phyloP scores from a whole-genome alignment of 495 filamentous ascomycete species.

The Aspergillus bertholletiae region DNA sequence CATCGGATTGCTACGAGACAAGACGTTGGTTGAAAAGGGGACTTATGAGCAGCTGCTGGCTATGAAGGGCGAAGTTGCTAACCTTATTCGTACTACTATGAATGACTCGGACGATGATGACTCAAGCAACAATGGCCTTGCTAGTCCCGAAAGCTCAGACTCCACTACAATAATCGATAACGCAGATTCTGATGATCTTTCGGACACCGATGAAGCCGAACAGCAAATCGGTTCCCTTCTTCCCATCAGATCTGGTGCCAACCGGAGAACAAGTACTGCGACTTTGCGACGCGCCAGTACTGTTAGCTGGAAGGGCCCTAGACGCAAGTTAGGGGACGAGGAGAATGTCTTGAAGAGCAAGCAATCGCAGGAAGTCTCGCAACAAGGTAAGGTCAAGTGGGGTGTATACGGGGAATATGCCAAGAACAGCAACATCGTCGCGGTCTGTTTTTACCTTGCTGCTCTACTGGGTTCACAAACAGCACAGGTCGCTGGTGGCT shows the following conservation, averaged over 20 bases:
- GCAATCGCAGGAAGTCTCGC: constrained; percentile 78
- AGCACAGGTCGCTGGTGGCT: constrained; percentile 72
- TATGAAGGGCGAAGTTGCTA: constrained; percentile 87
- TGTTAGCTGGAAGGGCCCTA: constrained; percentile 81
- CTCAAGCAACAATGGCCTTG: constrained; percentile 46
- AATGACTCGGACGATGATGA: constrained; percentile 62
- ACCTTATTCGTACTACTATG: constrained; percentile 75
- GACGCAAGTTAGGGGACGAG: constrained; percentile 79
- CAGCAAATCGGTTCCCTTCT: constrained; percentile 65
- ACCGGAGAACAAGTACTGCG: constrained; percentile 61
- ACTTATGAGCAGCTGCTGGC: constrained; percentile 88
- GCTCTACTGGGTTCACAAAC: constrained; percentile 77
- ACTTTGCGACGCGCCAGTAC: constrained; percentile 88
- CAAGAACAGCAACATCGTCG: constrained; percentile 84
- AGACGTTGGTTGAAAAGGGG: constrained; percentile 79
- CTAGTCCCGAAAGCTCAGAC: constrained; percentile 51
- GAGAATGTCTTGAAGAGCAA: constrained; percentile 74
- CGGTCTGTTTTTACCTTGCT: constrained; percentile 76
- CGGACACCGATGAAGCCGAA: constrained; percentile 68
- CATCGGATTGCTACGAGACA: constrained; percentile 78
- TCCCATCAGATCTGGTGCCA: constrained; percentile 60
- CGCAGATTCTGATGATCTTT: constrained; percentile 41
- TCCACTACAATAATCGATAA: constrained; percentile 49
- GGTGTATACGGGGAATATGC: constrained; percentile 85
- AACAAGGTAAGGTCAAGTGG: constrained; percentile 98